Evolutionary conservation across 2,329 filamentous ascomycete genomes (phyloP).

Genomic region (Talaromyces rugulosus): DNA sequence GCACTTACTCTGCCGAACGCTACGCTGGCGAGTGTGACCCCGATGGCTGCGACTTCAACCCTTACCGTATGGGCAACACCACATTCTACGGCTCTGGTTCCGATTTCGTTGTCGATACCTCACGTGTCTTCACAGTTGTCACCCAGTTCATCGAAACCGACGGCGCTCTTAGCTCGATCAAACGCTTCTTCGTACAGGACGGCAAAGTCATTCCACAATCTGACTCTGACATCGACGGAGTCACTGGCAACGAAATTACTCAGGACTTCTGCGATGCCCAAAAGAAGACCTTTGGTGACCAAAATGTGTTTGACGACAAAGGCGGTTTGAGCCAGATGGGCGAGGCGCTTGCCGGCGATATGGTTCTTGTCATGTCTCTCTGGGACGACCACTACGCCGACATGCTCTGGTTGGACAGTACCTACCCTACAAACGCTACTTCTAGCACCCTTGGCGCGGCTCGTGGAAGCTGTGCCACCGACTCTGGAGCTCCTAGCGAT

Average conservation of each 20-base stretch:
- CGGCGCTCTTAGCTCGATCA: constrained; percentile 57
- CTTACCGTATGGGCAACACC: constrained; percentile 61
- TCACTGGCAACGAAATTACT: constrained; percentile 53
- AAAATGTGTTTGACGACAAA: constrained; percentile 48
- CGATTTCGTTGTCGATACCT: constrained; percentile 56
- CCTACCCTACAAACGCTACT: constrained; percentile 50
- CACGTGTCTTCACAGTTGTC: constrained; percentile 59
- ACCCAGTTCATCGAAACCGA: constrained; percentile 60
- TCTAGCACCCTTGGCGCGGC: constrained; percentile 45
- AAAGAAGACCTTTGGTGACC: constrained; percentile 54
- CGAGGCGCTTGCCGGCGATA: constrained; percentile 51
- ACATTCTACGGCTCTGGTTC: constrained; percentile 59
- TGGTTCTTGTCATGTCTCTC: constrained; percentile 59
- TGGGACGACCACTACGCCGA: constrained; percentile 65
- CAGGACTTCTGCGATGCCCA: constrained; percentile 54
- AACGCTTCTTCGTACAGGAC: constrained; percentile 62
- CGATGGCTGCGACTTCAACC: constrained; percentile 68
- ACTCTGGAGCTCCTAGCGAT: constrained; percentile 46
- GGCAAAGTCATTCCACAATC: constrained; percentile 58
- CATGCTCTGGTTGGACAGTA: constrained; percentile 73
- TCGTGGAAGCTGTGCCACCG: constrained; percentile 53
- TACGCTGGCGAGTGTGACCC: constrained; percentile 63
- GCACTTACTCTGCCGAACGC: constrained; percentile 49
- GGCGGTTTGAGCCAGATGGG: constrained; percentile 57
- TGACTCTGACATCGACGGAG: constrained; percentile 41